Evolutionary conservation across 352 stramenopile genomes (phyloP), one percentile per base, ranked within the genome.

Genomic region (Globisporangium polare): DNA sequence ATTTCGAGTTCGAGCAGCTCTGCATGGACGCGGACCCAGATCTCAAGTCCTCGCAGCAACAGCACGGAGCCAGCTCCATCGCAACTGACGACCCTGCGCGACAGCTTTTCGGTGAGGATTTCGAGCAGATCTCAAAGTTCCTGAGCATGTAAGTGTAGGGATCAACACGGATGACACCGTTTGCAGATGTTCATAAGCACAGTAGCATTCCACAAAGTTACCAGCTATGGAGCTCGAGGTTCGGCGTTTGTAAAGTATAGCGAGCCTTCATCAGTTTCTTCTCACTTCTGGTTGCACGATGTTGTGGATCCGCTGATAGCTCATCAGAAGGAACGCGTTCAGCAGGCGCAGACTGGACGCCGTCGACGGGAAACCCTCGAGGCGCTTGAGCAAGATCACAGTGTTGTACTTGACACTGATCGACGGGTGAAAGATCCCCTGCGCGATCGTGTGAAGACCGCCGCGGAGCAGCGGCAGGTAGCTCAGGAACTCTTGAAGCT

Each of bases 381-480:
- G 74, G n/a, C 87, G 80, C 72, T 95, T 89, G 18, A 95, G 78
- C 41, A 95, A 66, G 33, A 93, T 68, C 42, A 95, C 85, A 0
- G 87, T 94, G 65, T 95, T 95, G 74, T 94, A 82, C 68, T 95
- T 94, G 67, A 95, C 84, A 39, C 85, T 88, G 60, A 94, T 94
- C 2, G 81, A 93, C 26, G 83, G 62, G 63, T 95, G 87, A 53
- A 94, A 95, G 22, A 95, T 90, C 15, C 87, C 87, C 56, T 94
- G 85, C 7, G 87, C 87, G 55, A 95, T 80, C 2, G 82, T 84
- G 59, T 93, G 83, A 24, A 95, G 77, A 0, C 87, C 87, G 10
- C 85, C 87, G 18, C 84, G 78, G 8, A 88, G 75, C n/a, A 85
- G 68, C 12, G 87, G 87, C 45, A 96, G 65, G 54, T 88, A 89